These are phyloP conservation scores for Sporisorium graminicola DNA, from an alignment of 1,284 basidiomycete species.

Conservation along the genomic window DNA sequence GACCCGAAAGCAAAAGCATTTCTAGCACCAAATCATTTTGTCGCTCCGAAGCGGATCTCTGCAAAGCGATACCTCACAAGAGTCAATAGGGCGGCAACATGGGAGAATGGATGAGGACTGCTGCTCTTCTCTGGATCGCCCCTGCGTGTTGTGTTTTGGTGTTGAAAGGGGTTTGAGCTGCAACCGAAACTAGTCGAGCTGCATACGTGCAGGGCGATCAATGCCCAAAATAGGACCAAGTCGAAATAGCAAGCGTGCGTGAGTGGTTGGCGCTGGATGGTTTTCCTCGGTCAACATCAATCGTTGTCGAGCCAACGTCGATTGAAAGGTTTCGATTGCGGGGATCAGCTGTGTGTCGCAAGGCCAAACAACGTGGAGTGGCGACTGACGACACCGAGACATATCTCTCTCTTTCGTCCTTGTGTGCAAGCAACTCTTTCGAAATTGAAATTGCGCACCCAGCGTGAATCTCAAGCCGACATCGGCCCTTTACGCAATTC, in stretches of 20 bases:
- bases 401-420: too few species aligned
- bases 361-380: too few species aligned
- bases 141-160: neutral
- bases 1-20: neutral
- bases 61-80: neutral
- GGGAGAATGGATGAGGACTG: neutral
- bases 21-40: neutral
- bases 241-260: too few species aligned
- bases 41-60: neutral
- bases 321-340: too few species aligned
- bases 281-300: too few species aligned
- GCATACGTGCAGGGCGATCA: conserved; percentile 1
- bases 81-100: neutral
- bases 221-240: neutral
- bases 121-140: neutral
- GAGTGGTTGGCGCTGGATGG: too few species aligned
- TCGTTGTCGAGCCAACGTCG: too few species aligned
- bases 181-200: conserved; percentile 8
- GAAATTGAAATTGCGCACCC: too few species aligned
- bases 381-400: too few species aligned
- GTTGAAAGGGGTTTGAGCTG: neutral
- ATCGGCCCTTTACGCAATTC: neutral
- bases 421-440: too few species aligned
- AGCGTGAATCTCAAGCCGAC: too few species aligned
- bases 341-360: too few species aligned